A percentile compares a stretch with the other conserved stretches of the same genome.
Evolutionary conservation across 257 asterid species (phyloP).

Genomic region (Solanum gandarillasii): DNA sequence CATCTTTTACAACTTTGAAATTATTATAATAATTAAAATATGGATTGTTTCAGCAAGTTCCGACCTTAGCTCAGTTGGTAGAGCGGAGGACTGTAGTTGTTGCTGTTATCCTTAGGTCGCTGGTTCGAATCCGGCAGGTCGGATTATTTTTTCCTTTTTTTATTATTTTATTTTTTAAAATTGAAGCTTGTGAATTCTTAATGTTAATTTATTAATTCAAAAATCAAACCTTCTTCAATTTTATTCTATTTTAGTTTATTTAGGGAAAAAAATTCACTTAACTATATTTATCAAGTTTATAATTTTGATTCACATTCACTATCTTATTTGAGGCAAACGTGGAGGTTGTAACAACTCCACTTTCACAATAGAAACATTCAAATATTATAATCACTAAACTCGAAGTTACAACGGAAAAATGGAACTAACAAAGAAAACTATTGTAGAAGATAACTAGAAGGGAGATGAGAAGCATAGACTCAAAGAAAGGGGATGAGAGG

Average conservation of each 20-base stretch:
- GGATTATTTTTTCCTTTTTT: not conserved
- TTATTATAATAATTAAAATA: not conserved
- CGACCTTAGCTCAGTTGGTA: not conserved
- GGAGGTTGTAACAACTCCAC: not conserved
- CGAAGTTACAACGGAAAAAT: too few species aligned
- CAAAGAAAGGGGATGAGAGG: too few species aligned
- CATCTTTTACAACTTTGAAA: too few species aligned
- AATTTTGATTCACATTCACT: not conserved
- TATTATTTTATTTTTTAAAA: too few species aligned
- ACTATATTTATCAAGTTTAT: not conserved
- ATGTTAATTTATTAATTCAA: not conserved
- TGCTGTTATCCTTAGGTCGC: slow-evolving; percentile 26
- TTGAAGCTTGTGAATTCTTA: too few species aligned
- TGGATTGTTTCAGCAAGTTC: not conserved
- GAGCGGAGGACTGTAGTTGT: not conserved
- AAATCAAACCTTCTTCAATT: not conserved
- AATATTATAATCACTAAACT: too few species aligned
- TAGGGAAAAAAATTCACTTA: fast-evolving
- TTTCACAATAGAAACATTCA: too few species aligned
- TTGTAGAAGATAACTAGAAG: too few species aligned
- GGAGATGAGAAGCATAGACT: too few species aligned
- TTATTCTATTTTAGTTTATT: not conserved
- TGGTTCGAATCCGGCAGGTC: slow-evolving; percentile 39
- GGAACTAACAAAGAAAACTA: too few species aligned
- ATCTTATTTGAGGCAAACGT: not conserved